phyloP scores from a whole-genome alignment of 176 grass and related monocot species.

The Rhynchospora breviuscula region DNA sequence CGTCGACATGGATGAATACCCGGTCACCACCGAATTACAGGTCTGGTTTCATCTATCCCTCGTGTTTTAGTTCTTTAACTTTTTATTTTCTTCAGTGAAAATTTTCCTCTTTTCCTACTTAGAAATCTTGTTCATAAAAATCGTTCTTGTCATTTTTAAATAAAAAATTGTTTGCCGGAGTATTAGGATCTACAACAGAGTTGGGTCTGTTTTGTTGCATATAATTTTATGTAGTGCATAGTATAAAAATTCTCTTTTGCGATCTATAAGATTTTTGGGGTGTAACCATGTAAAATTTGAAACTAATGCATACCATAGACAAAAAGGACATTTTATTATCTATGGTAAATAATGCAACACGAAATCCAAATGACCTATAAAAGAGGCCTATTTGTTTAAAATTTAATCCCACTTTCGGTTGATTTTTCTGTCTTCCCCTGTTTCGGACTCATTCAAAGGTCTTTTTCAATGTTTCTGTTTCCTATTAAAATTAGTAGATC shows the following conservation, averaged over 20 bases:
- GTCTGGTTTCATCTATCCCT: background rate
- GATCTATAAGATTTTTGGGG: too few relatives aligned
- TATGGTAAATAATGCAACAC: background rate
- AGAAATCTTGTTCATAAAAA: background rate
- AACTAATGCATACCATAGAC: too few relatives aligned
- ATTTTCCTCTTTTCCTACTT: background rate
- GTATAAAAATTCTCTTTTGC: too few relatives aligned
- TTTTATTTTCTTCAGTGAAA: background rate
- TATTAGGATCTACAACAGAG: background rate
- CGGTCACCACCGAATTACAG: slow-evolving; percentile 97
- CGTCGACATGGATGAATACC: slow-evolving; percentile 99
- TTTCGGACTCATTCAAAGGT: background rate
- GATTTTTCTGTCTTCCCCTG: background rate
- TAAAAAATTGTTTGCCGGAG: background rate
- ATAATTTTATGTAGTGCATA: too few relatives aligned
- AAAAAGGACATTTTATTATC: too few relatives aligned
- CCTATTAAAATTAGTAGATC: background rate
- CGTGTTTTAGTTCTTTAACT: background rate
- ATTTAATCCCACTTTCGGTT: background rate
- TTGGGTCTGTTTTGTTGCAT: too few relatives aligned
- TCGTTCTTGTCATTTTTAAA: background rate
- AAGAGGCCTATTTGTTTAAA: background rate
- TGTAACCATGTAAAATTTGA: too few relatives aligned
- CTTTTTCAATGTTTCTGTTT: background rate
- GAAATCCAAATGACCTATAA: background rate